Conservation (phyloP, 139 green algal species). For the Pleodorina starrii region DNA sequence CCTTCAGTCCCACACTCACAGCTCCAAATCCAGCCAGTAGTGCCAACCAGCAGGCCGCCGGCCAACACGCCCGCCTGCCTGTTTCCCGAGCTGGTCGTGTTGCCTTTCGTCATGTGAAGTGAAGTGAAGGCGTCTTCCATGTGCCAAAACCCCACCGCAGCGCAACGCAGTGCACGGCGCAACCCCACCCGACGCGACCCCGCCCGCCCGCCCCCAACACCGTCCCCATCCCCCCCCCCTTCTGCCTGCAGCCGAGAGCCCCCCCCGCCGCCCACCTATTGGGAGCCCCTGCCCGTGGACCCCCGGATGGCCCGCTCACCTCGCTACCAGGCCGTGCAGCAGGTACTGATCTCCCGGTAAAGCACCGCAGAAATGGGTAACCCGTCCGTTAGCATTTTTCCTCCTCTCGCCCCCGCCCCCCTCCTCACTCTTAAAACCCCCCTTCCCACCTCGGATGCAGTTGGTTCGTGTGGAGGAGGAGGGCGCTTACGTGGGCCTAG, state of each 20-base stretch:
- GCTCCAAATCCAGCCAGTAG: no score
- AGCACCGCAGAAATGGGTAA: not conserved
- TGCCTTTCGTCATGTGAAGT: no score
- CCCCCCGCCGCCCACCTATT: no score
- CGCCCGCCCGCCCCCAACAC: not conserved
- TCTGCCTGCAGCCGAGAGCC: not conserved
- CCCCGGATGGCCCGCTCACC: not conserved
- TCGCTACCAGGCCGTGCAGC: constrained; percentile 32
- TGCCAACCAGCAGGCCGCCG: no score
- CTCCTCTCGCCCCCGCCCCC: no score
- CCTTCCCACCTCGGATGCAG: constrained; percentile 46
- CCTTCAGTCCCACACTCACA: no score
- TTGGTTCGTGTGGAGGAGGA: constrained; percentile 77
- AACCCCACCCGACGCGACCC: not conserved
- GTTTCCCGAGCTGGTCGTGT: no score
- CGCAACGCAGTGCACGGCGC: no score
- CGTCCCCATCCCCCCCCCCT: not conserved
- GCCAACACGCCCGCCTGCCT: no score
- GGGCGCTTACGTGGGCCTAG: constrained; percentile 70
- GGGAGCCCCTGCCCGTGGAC: not conserved
- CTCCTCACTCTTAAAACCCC: not conserved
- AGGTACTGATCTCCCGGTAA: not conserved
- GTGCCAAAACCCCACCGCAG: no score
- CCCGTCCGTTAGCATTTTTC: not conserved
- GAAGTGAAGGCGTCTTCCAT: no score